Evolutionary conservation across 768 basidiomycete species (phyloP).

Genomic region (Boletellus sp.): DNA sequence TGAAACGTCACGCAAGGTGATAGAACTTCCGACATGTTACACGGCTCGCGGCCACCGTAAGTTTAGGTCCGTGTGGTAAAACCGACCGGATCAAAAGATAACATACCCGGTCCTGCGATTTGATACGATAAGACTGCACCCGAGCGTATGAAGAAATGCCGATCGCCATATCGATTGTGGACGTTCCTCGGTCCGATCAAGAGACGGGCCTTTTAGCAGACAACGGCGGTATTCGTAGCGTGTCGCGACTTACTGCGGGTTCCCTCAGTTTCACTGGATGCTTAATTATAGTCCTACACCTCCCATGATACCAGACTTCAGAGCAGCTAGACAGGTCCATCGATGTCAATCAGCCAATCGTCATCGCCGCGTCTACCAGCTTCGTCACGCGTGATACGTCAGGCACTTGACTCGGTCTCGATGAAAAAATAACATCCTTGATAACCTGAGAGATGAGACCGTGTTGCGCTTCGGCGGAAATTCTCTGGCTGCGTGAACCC

Average conservation of each 20-base stretch:
- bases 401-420: constrained; percentile 32
- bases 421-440: constrained; percentile 88
- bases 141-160: background rate
- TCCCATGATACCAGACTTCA: background rate
- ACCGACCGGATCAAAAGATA: too few species aligned
- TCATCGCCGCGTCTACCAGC: constrained; percentile 38
- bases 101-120: too few species aligned
- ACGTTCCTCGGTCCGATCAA: background rate
- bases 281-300: background rate
- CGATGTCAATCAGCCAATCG: constrained; percentile 16
- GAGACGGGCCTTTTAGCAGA: background rate
- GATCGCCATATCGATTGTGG: background rate
- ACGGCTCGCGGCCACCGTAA: too few species aligned
- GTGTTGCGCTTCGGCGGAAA: constrained; percentile 88
- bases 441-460: constrained; percentile 91
- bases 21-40: too few species aligned
- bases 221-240: background rate
- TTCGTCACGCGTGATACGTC: constrained; percentile 27
- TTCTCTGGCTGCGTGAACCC: constrained; percentile 60
- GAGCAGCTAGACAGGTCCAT: background rate
- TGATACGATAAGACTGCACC: too few species aligned
- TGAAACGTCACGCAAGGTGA: too few species aligned
- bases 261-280: background rate
- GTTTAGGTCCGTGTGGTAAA: too few species aligned
- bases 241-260: background rate